These are phyloP conservation scores for Epithemia pelagica DNA, from an alignment of 108 stramenopile species.

Conservation along the genomic window DNA sequence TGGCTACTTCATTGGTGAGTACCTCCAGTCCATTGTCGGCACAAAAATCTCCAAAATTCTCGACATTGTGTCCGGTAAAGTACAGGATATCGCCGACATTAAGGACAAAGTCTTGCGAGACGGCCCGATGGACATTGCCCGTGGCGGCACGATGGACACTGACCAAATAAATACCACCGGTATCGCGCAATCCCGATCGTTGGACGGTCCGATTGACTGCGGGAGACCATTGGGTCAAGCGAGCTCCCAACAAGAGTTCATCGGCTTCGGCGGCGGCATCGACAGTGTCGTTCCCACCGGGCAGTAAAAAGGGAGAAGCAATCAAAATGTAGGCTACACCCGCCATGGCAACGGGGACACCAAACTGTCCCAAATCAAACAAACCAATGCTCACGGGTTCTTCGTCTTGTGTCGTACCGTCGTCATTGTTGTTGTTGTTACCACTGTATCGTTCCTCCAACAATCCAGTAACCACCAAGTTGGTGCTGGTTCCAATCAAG, in stretches of 20 bases:
- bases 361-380: slow-evolving; percentile 74
- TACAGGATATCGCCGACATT: slow-evolving; percentile 78
- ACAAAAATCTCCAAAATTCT: slow-evolving; percentile 78
- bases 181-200: slow-evolving; percentile 70
- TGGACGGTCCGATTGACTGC: slow-evolving; percentile 67
- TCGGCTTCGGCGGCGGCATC: slow-evolving; percentile 25
- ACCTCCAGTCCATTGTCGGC: slow-evolving; percentile 77
- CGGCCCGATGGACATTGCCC: slow-evolving; percentile 79
- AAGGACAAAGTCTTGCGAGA: slow-evolving; percentile 82
- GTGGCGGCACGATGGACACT: slow-evolving; percentile 76
- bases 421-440: no score
- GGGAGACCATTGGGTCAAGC: slow-evolving; percentile 69
- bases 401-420: slow-evolving; percentile 11
- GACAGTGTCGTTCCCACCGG: slow-evolving; percentile 33
- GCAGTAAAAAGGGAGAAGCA: slow-evolving; percentile 54
- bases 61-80: slow-evolving; percentile 73
- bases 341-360: slow-evolving; percentile 65
- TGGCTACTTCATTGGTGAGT: slow-evolving; percentile 55
- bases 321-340: slow-evolving; percentile 72
- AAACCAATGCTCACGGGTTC: slow-evolving; percentile 38
- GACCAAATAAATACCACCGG: slow-evolving; percentile 73
- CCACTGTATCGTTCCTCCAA: slow-evolving; percentile 40
- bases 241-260: slow-evolving; percentile 61
- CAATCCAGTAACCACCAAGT: slow-evolving; percentile 75
- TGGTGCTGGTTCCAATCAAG: slow-evolving; percentile 84